phyloP scores from a whole-genome alignment of 192 early-diverging fungal genomes.

The Podila horticola region DNA sequence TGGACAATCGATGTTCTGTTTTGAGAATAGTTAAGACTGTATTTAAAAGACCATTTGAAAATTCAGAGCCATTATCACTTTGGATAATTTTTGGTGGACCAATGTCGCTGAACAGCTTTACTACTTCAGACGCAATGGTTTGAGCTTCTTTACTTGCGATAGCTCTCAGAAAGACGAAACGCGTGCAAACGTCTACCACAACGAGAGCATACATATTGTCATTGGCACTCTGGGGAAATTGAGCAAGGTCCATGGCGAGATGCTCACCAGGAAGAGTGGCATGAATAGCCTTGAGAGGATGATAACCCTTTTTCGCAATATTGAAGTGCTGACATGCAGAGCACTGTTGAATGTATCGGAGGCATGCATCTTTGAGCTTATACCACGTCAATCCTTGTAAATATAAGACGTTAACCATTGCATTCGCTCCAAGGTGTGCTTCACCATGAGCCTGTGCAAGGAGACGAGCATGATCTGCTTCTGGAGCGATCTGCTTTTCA shows the following conservation, averaged over 20 bases:
- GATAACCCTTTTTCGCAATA: conserved; percentile 36
- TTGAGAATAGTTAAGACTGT: conserved; percentile 7
- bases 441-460: no score
- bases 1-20: conserved; percentile 44
- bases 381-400: no score
- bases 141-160: conserved; percentile 13
- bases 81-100: conserved; percentile 41
- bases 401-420: no score
- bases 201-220: conserved; percentile 13
- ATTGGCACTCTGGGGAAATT: conserved; percentile 5
- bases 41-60: conserved; percentile 36
- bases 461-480: no score
- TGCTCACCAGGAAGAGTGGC: conserved; percentile 28
- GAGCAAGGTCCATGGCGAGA: conserved; percentile 35
- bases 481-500: no score
- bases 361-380: conserved; percentile 12
- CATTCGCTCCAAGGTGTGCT: no score
- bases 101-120: conserved; percentile 31
- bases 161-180: conserved; percentile 22
- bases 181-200: conserved; percentile 49
- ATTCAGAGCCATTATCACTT: conserved; percentile 57
- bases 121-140: background rate
- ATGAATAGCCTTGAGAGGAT: conserved; percentile 11
- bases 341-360: conserved; percentile 23
- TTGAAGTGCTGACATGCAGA: conserved; percentile 27